Base-by-base conservation (phyloP, 805 yeast species). In the Kodamaea sagamina region DNA sequence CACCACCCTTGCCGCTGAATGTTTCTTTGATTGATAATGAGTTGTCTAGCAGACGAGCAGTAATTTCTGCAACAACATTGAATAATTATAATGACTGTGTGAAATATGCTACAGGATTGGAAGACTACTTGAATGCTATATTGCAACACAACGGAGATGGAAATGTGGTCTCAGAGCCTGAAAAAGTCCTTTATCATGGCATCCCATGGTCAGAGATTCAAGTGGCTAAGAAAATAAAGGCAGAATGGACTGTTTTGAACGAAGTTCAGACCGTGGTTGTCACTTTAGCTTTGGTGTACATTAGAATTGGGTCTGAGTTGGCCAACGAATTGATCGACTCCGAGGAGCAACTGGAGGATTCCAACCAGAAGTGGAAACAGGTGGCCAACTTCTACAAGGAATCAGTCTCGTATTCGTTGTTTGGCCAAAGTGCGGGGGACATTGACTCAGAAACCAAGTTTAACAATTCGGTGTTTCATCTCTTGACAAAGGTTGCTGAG, bases 311-410 rank as follows among this genome's bases (percentile, higher is more conserved):
- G 1, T 61, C 71, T 8, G 68, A 67, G 35, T 47, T 67, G 35
- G 54, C 60, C 11, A 62, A 64, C 46, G 71, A 65, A 18, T 47
- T 69, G 21, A 63, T 71, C n/a, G 71, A 63, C 15, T 35, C 50
- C 11, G 32, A 37, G 6, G 44, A 27, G 1, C 50, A 51, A 4
- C n/a, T 6, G 11, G 17, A 31, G 11, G 60, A 55, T 10, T 32
- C 38, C 19, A 57, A 55, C 36, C 58, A 54, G 34, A 62, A 62
- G 42, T 70, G 76, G 76, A 65, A 62, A 34, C 66, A 57, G 47
- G 71, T 65, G 9, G 52, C 56, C 3, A 54, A 47, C 11, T 54
- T 57, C 48, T 68, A 65, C 49, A 67, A 65, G 39, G 61, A 54
- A 32, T 57, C 71, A 1, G 48, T 61, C 7, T 63, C 67, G 9